phyloP scores from a whole-genome alignment of 2,329 filamentous ascomycete species.

The Plenodomus biglobosus region DNA sequence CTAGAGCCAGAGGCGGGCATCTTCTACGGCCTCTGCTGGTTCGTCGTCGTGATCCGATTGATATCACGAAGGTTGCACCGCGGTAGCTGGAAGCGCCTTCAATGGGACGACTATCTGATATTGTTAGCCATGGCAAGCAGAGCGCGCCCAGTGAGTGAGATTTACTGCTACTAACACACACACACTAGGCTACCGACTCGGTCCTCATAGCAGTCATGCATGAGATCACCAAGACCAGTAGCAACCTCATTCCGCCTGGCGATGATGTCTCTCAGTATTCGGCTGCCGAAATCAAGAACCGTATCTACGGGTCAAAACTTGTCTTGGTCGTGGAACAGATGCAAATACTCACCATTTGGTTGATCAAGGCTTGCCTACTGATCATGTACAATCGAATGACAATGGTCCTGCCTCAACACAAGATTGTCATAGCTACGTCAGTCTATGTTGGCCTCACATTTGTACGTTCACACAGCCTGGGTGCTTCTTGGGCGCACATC shows the following conservation, averaged over 20 bases:
- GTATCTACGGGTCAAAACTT: slow-evolving; percentile 58
- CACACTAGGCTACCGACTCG: slow-evolving; percentile 36
- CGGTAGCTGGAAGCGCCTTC: slow-evolving; percentile 36
- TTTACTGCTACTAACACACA: slow-evolving; percentile 6
- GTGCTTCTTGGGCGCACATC: background rate
- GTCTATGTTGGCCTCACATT: slow-evolving; percentile 52
- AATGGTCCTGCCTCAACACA: slow-evolving; percentile 30
- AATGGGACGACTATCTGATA: slow-evolving; percentile 43
- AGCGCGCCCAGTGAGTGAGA: background rate
- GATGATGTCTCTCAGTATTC: slow-evolving; percentile 35
- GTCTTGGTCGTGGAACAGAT: slow-evolving; percentile 58
- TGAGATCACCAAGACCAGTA: slow-evolving; percentile 33
- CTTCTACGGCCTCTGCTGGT: slow-evolving; percentile 39
- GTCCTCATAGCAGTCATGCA: slow-evolving; percentile 39
- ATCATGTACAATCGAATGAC: slow-evolving; percentile 58
- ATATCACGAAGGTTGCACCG: slow-evolving; percentile 34
- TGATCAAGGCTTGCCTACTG: slow-evolving; percentile 57
- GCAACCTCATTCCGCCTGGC: slow-evolving; percentile 41
- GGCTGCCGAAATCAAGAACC: slow-evolving; percentile 44
- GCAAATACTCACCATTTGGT: slow-evolving; percentile 55
- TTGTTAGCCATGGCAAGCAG: slow-evolving; percentile 37
- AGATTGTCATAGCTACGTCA: slow-evolving; percentile 47
- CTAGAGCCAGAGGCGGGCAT: slow-evolving; percentile 40
- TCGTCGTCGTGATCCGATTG: slow-evolving; percentile 34
- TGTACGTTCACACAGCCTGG: slow-evolving; percentile 21